Percentiles rank a stretch among this genome's conserved stretches.
Evolutionary conservation across 176 grass and related monocot genomes (phyloP).

Genomic region (Saccharum officinarum): DNA sequence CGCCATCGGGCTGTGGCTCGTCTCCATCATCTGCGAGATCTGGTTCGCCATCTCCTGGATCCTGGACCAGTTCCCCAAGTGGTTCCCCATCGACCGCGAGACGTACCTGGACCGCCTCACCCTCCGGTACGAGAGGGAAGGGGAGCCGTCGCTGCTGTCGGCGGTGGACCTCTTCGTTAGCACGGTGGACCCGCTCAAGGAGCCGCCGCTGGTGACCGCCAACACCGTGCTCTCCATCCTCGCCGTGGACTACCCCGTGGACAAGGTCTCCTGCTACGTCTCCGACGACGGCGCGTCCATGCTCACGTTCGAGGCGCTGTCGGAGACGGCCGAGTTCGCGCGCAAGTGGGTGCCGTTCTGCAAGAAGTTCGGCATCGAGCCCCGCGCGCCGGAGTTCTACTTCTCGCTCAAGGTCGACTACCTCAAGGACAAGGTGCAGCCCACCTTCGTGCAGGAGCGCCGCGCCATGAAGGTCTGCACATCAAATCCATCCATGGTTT

Average conservation of each 20-base stretch:
- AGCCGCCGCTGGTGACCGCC: slow-evolving; percentile 92
- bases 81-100: slow-evolving; percentile 95
- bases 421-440: slow-evolving; percentile 98
- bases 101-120: slow-evolving; percentile 96
- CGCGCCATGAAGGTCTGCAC: slow-evolving; percentile 80
- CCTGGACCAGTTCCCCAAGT: slow-evolving; percentile 99
- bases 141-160: slow-evolving; percentile 79
- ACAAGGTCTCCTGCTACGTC: slow-evolving; percentile 99
- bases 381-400: slow-evolving; percentile 91
- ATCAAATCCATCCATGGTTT: too few relatives aligned
- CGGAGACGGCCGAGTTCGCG: slow-evolving; percentile 93
- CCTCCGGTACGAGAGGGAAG: slow-evolving; percentile 84
- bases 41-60: slow-evolving; percentile 98
- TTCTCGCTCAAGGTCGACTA: slow-evolving; percentile 92
- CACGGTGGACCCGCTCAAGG: slow-evolving; percentile 95
- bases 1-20: slow-evolving; percentile 84
- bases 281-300: slow-evolving; percentile 98
- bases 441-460: slow-evolving; percentile 89
- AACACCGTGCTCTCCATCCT: slow-evolving; percentile 98
- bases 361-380: slow-evolving; percentile 96
- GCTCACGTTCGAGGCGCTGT: slow-evolving; percentile 92
- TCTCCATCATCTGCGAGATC: slow-evolving; percentile 91
- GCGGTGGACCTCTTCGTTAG: slow-evolving; percentile 91
- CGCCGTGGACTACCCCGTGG: slow-evolving; percentile 90
- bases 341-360: slow-evolving; percentile 99